A percentile compares a stretch with the other conserved stretches of the same genome.
Conservation (phyloP, 371 early-diverging fungal genomes). For the Apophysomyces variabilis region DNA sequence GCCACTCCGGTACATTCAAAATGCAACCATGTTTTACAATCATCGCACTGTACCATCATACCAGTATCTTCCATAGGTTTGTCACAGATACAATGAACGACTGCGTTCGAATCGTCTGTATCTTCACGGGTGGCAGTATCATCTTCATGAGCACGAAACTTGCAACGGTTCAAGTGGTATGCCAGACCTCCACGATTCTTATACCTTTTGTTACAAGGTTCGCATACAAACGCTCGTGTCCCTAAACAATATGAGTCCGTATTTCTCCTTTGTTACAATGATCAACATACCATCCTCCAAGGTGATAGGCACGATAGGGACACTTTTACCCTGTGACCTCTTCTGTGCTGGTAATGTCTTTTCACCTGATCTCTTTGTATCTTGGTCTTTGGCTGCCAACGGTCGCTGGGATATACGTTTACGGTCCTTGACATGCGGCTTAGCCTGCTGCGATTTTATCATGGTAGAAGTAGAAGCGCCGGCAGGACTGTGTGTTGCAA, state of each 20-base stretch:
- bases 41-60: slow-evolving; percentile 57
- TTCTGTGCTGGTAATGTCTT: not conserved
- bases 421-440: not conserved
- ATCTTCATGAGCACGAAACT: slow-evolving; percentile 20
- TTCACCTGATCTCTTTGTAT: slow-evolving; percentile 2
- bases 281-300: slow-evolving; percentile 36
- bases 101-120: slow-evolving; percentile 25
- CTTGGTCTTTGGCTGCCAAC: slow-evolving; percentile 3
- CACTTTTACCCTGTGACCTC: not conserved
- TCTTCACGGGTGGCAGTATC: slow-evolving; percentile 20
- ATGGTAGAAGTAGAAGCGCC: slow-evolving; percentile 5
- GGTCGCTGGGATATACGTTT: slow-evolving; percentile 2
- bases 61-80: slow-evolving; percentile 41
- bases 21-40: slow-evolving; percentile 53
- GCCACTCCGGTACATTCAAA: slow-evolving; percentile 47
- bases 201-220: slow-evolving; percentile 52
- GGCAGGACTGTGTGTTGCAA: slow-evolving; percentile 7
- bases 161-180: slow-evolving; percentile 51
- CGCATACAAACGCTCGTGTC: slow-evolving; percentile 38
- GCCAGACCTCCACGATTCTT: slow-evolving; percentile 47
- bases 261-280: not conserved
- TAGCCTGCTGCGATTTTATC: slow-evolving; percentile 15
- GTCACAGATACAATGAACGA: slow-evolving; percentile 49
- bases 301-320: slow-evolving; percentile 15
- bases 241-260: slow-evolving; percentile 12